These are phyloP conservation scores for Pyricularia pennisetigena DNA, from an alignment of 2,329 filamentous ascomycete genomes.

Conservation along the genomic window DNA sequence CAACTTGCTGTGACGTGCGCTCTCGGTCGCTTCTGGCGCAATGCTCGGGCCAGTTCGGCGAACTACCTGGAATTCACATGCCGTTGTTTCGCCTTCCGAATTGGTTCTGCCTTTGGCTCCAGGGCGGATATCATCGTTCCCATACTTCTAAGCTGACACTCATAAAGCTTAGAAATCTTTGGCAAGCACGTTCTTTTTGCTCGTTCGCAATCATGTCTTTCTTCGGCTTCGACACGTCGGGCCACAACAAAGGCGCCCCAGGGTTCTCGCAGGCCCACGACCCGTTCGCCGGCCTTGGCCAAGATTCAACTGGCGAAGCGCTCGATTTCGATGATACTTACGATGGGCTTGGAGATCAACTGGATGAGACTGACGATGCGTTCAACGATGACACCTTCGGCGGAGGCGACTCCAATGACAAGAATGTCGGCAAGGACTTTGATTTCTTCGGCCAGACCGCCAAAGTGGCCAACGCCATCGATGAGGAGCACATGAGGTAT, in stretches of 20 bases:
- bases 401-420: constrained; percentile 23
- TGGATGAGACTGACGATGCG: constrained; percentile 85
- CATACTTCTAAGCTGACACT: background rate
- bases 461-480: constrained; percentile 73
- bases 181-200: background rate
- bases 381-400: constrained; percentile 97
- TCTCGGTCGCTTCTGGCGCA: background rate
- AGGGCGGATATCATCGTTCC: background rate
- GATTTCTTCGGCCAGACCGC: constrained; percentile 95
- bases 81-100: background rate
- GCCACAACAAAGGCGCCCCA: constrained; percentile 58
- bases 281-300: constrained; percentile 76
- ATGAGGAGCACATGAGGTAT: constrained; percentile 83
- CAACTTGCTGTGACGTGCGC: background rate
- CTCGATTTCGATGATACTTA: constrained; percentile 94
- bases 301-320: constrained; percentile 47
- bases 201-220: constrained; percentile 59
- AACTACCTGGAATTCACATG: background rate
- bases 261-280: constrained; percentile 80
- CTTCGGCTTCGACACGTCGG: constrained; percentile 74
- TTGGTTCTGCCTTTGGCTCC: background rate
- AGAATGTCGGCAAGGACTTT: constrained; percentile 77
- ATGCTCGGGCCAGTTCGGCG: background rate
- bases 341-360: constrained; percentile 82
- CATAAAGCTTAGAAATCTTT: background rate